These are phyloP conservation scores for Eragrostis curvula DNA, from an alignment of 176 grass and related monocot species.

Conservation along the genomic window DNA sequence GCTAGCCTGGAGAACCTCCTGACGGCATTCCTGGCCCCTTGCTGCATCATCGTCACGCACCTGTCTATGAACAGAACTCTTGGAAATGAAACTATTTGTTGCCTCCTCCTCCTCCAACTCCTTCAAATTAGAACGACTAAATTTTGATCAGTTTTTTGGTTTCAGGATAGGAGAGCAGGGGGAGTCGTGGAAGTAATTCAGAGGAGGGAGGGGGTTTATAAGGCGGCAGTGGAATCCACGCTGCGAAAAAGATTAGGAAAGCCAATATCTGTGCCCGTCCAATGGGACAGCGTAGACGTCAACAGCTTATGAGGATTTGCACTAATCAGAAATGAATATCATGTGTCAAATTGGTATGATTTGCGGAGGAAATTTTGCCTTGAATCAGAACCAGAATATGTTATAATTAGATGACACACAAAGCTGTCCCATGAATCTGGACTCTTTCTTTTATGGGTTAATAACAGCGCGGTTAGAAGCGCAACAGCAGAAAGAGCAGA, in stretches of 20 bases:
- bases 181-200: neutral
- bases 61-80: neutral
- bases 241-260: neutral
- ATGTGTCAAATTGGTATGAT: neutral
- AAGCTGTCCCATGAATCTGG: conserved; percentile 31
- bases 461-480: neutral
- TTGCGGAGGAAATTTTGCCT: neutral
- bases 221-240: neutral
- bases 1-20: conserved; percentile 53
- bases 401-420: neutral
- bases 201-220: conserved; percentile 39
- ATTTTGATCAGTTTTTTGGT: neutral
- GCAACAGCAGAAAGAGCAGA: neutral
- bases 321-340: neutral
- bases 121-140: conserved; percentile 9
- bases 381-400: neutral
- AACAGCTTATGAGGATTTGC: neutral
- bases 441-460: conserved; percentile 34
- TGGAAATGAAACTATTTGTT: neutral
- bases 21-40: conserved; percentile 11
- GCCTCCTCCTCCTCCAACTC: neutral
- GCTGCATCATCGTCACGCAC: conserved; percentile 45
- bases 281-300: neutral
- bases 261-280: neutral
- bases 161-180: neutral